These are phyloP conservation scores for Cenococcum geophilum DNA, from an alignment of 495 filamentous ascomycete species.

Conservation along the genomic window DNA sequence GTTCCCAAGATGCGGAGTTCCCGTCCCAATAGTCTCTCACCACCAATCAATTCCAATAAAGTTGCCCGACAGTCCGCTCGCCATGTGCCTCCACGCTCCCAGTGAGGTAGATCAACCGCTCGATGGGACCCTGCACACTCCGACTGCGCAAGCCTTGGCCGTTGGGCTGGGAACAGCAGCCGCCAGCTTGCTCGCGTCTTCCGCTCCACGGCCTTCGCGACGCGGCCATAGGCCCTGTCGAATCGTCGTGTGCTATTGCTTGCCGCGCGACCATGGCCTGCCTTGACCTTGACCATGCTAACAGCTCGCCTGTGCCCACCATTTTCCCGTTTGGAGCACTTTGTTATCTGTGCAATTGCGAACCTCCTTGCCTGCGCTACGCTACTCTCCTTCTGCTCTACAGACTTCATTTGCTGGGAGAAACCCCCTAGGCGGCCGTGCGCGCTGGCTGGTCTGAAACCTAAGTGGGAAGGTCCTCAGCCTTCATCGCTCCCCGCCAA, in stretches of 20 bases:
- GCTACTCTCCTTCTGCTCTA: too few species aligned
- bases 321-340: too few species aligned
- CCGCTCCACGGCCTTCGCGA: too few species aligned
- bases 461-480: background rate
- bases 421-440: too few species aligned
- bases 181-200: background rate
- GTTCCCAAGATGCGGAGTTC: slow-evolving; percentile 1
- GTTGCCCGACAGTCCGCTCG: background rate
- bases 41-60: background rate
- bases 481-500: background rate
- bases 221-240: too few species aligned
- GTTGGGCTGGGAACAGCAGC: background rate
- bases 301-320: too few species aligned
- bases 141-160: background rate
- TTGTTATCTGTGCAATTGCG: too few species aligned
- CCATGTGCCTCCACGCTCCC: background rate
- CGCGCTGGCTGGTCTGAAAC: background rate
- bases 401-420: too few species aligned
- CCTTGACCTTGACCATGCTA: too few species aligned
- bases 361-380: too few species aligned
- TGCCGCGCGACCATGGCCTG: too few species aligned
- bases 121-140: background rate
- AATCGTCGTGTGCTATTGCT: too few species aligned
- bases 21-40: background rate
- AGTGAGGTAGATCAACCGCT: background rate